Percentiles rank a stretch among this genome's conserved stretches.
These are phyloP conservation scores for Ruellia speciosa DNA, from an alignment of 305 asterid species.

Conservation along the genomic window DNA sequence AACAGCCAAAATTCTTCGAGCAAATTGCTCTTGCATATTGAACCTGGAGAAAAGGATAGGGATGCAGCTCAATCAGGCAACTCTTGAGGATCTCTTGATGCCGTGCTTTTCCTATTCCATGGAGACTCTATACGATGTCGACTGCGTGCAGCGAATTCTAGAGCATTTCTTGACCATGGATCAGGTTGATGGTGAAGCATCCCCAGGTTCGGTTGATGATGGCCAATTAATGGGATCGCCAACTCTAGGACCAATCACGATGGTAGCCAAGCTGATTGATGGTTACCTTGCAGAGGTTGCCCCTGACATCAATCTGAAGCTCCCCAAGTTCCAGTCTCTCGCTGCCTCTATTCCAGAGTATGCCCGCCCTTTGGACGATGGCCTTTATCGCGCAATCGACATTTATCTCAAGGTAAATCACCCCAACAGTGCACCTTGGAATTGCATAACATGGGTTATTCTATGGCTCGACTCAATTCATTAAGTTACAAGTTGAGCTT, in stretches of 20 bases:
- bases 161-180: slow-evolving; percentile 87
- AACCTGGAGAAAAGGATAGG: slow-evolving; percentile 83
- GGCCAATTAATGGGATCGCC: slow-evolving; percentile 78
- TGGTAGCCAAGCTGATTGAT: slow-evolving; percentile 86
- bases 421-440: not conserved
- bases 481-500: too few species aligned
- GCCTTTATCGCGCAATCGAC: slow-evolving; percentile 93
- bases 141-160: slow-evolving; percentile 65
- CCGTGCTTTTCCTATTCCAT: slow-evolving; percentile 71
- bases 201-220: slow-evolving; percentile 70
- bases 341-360: slow-evolving; percentile 92
- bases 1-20: slow-evolving; percentile 80
- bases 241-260: slow-evolving; percentile 76
- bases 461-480: too few species aligned
- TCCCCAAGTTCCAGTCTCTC: slow-evolving; percentile 77
- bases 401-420: slow-evolving; percentile 71
- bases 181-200: slow-evolving; percentile 56
- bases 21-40: slow-evolving; percentile 41
- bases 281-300: slow-evolving; percentile 99
- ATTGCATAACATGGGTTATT: not conserved
- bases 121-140: slow-evolving; percentile 93
- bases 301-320: slow-evolving; percentile 82
- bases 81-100: slow-evolving; percentile 88
- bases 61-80: slow-evolving; percentile 87
- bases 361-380: slow-evolving; percentile 91